These are phyloP conservation scores for Chaetomium strumarium DNA, from an alignment of 2,329 filamentous ascomycete genomes.

Conservation along the genomic window DNA sequence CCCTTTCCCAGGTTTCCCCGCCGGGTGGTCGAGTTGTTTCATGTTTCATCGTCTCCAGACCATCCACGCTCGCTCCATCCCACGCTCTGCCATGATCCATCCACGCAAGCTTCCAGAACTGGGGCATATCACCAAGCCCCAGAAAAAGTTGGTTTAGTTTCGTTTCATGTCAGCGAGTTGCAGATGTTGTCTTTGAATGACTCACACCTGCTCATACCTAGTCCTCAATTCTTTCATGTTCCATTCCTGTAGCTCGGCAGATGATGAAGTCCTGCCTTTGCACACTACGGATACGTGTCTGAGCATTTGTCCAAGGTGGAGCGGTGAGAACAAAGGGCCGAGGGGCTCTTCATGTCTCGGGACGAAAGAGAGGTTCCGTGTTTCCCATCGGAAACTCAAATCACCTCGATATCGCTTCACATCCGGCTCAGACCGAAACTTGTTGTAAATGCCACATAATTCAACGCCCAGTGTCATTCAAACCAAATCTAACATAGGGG, in stretches of 20 bases:
- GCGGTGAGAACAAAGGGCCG: conserved; percentile 3
- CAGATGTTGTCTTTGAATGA: conserved; percentile 4
- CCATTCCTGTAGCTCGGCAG: neutral
- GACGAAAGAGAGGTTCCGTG: neutral
- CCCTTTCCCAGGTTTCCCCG: no score
- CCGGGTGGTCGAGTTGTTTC: neutral
- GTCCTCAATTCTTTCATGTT: neutral
- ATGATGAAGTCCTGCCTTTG: no score
- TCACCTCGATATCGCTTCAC: no score
- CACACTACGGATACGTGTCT: no score
- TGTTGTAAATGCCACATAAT: no score
- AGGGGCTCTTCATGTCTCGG: neutral
- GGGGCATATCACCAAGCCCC: neutral
- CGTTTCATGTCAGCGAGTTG: conserved; percentile 8
- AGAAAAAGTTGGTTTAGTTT: conserved; percentile 1
- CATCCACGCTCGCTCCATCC: no score
- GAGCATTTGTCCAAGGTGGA: neutral
- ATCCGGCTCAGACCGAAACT: no score
- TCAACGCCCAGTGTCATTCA: no score
- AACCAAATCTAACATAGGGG: no score
- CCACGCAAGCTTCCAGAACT: conserved; percentile 3
- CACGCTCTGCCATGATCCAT: no score
- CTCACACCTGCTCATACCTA: conserved; percentile 4
- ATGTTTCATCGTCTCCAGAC: neutral
- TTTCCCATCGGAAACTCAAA: no score